A percentile compares a stretch with the other conserved stretches of the same genome.
These are phyloP conservation scores for Leishmania lainsoni DNA, from an alignment of 208 protist genomes.

Conservation along the genomic window DNA sequence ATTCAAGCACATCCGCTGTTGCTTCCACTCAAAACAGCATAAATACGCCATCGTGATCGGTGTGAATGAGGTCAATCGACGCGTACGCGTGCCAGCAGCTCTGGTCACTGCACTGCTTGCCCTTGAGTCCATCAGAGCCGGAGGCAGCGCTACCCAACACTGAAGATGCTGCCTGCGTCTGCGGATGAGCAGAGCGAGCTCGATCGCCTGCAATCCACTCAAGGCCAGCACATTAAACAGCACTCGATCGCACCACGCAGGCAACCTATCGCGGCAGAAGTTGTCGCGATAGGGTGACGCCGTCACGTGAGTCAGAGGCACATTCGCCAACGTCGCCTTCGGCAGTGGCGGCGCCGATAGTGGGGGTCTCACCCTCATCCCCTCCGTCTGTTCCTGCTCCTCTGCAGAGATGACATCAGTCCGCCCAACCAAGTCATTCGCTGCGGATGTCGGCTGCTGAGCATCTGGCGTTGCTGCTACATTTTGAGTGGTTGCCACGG, in stretches of 20 bases:
- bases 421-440: background rate
- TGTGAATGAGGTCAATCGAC: conserved; percentile 54
- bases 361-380: no score
- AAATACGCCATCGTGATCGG: conserved; percentile 79
- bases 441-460: background rate
- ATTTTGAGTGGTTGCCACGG: background rate
- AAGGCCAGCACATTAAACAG: conserved; percentile 76
- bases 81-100: conserved; percentile 52
- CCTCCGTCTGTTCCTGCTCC: background rate
- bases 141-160: background rate
- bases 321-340: background rate
- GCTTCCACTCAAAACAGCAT: conserved; percentile 16
- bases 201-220: conserved; percentile 58
- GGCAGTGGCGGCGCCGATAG: background rate
- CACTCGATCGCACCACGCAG: conserved; percentile 89
- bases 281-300: conserved; percentile 21
- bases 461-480: background rate
- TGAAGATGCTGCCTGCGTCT: conserved; percentile 2
- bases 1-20: background rate
- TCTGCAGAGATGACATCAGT: background rate
- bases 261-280: conserved; percentile 53
- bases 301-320: conserved; percentile 24
- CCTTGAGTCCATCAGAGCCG: background rate
- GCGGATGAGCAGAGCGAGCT: conserved; percentile 10
- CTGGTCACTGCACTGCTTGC: conserved; percentile 3